phyloP scores from a whole-genome alignment of 1,284 basidiomycete genomes.

The Apiotrichum brassicae region DNA sequence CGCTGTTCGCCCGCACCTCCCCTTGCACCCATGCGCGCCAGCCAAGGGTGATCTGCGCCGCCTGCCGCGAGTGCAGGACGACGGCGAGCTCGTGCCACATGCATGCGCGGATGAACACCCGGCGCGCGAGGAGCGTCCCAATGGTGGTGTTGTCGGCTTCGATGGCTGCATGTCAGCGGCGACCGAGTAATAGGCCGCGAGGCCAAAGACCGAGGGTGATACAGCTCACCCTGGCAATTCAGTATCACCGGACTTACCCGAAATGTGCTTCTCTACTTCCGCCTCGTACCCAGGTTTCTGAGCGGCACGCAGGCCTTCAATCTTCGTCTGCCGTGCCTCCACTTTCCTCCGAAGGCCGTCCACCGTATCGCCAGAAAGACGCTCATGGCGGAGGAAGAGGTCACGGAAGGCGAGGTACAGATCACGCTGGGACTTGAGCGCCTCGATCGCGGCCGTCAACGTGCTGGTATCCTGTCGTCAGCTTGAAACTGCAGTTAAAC shows the following conservation, averaged over 20 bases:
- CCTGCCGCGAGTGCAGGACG: conserved; percentile 79
- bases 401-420: conserved; percentile 78
- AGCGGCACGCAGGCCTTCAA: conserved; percentile 62
- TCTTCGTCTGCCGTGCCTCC: conserved; percentile 64
- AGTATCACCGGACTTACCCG: conserved; percentile 20
- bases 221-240: background rate
- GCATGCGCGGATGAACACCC: conserved; percentile 77
- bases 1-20: conserved; percentile 61
- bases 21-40: conserved; percentile 66
- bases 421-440: conserved; percentile 67
- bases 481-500: conserved; percentile 42
- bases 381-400: conserved; percentile 72
- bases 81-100: conserved; percentile 89
- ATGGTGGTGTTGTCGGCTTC: conserved; percentile 51
- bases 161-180: conserved; percentile 22
- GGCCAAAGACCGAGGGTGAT: too few species aligned
- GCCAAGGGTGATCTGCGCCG: conserved; percentile 65
- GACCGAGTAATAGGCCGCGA: too few species aligned
- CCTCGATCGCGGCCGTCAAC: conserved; percentile 25
- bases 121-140: conserved; percentile 59
- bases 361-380: conserved; percentile 73
- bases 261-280: conserved; percentile 64
- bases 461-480: conserved; percentile 4
- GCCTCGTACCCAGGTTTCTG: conserved; percentile 74
- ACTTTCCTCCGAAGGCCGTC: conserved; percentile 78